Evolutionary conservation across 2,329 filamentous ascomycete genomes (phyloP), one percentile per base, ranked within the genome.

Genomic region (Fonsecaea pedrosoi): DNA sequence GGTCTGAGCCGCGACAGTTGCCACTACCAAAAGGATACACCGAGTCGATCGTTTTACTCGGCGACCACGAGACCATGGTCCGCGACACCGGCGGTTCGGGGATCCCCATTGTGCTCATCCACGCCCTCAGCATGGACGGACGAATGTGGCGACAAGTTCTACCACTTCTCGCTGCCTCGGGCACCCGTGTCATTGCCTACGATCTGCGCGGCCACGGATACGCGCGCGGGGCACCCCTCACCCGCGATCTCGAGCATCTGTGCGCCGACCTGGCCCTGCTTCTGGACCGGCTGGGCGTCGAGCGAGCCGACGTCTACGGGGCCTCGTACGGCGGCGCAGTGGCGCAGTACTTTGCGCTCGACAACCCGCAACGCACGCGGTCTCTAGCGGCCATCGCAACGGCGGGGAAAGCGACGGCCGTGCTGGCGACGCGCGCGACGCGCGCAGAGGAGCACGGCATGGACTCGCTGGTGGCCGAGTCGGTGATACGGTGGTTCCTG

Each of bases 151-250:
- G 34, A 18, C 25, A 64, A 3, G 54, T 64, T 7, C 38, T 64
- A 6, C 10, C 34, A 4, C 37, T 13, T 37, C 2, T 64, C 10
- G 53, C 62, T 13, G 53, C 21, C 3, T 6, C 37, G 0, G 32
- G 25, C 3, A 8, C 12, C 2, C 62, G 62, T n/a, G 38, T 64
- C 37, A 59, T 64, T 12, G 21, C 54, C 3, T 64, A 64, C 42
- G 62, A 64, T 18, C 62, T 64, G 3, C 62, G 62, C 30, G 62
- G 62, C 25, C 62, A 64, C 21, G 62, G 62, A 1, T 40, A 59
- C 18, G 62, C 62, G 2, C 54, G 38, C 1, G 53, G 34, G 1
- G 62, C 62, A 2, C 54, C 62, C 0, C 18, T 32, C 0, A 54
- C 42, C 9, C 34, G 13, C 25, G 9, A 10, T 32, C 35, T 64